These are phyloP conservation scores for Diplotaxis tenuifolia DNA, from an alignment of 345 rosid species.

Conservation along the genomic window DNA sequence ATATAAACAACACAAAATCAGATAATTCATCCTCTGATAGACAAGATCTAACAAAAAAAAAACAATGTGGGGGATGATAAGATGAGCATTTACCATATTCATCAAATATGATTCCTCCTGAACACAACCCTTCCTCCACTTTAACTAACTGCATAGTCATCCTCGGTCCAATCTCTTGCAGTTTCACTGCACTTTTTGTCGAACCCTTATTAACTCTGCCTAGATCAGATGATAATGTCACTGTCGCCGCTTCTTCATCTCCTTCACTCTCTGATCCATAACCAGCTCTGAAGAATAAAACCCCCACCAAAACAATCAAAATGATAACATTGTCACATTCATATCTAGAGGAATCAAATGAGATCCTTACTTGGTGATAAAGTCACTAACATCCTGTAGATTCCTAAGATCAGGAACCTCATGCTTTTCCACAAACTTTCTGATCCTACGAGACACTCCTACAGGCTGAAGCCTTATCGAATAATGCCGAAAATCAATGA, in stretches of 20 bases:
- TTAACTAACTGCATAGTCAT: slow-evolving; percentile 75
- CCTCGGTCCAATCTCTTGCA: slow-evolving; percentile 95
- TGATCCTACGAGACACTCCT: slow-evolving; percentile 81
- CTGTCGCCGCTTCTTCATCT: slow-evolving; percentile 92
- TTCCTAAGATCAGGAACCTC: slow-evolving; percentile 84
- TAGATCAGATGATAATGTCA: slow-evolving; percentile 69
- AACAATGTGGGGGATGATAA: neutral
- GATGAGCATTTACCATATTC: slow-evolving; percentile 47
- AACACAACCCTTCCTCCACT: slow-evolving; percentile 87
- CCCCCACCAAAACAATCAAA: neutral
- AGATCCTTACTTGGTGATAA: slow-evolving; percentile 74
- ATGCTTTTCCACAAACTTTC: slow-evolving; percentile 86
- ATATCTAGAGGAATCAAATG: neutral
- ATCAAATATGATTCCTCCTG: slow-evolving; percentile 74
- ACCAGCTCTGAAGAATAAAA: slow-evolving; percentile 56
- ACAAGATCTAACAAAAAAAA: neutral
- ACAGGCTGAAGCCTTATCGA: slow-evolving; percentile 87
- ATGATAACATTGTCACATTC: neutral
- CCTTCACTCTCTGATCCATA: slow-evolving; percentile 97
- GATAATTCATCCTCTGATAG: neutral
- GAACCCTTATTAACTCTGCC: slow-evolving; percentile 70
- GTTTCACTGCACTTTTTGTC: slow-evolving; percentile 77
- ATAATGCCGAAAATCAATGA: slow-evolving; percentile 83
- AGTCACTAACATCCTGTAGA: slow-evolving; percentile 89
- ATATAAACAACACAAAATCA: neutral